Evolutionary conservation across 2,329 filamentous ascomycete genomes (phyloP), one percentile per base, ranked within the genome.

Genomic region (Aspergillus clavatus): DNA sequence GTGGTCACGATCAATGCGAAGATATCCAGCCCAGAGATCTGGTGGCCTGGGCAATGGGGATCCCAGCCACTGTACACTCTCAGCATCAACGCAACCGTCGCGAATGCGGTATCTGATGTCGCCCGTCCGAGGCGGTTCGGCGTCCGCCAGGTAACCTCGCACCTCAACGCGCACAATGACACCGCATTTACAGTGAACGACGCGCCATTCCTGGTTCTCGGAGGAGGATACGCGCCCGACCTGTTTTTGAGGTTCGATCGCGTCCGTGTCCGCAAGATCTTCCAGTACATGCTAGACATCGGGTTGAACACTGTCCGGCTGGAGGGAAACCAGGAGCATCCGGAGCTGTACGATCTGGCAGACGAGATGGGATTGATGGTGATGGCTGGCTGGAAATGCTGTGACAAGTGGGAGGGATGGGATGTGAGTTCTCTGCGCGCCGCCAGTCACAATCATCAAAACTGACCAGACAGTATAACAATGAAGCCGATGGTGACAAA

Each of bases 321-420:
- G 1, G 81, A 84, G 56, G 81, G 81, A 2, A 83, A 83, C 50
- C 76, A 81, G 57, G 81, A 84, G 53, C 81, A 84, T 6, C 77
- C 79, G 0, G 73, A 78, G 50, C 63, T 84, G 1, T 84, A 83
- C 54, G 69, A 77, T 0, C 65, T 82, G 2, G 77, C 80, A 1
- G 80, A 83, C 53, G 67, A 71, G 3, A 65, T 82, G 54, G 81
- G 81, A 0, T 55, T 84, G 27, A 82, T 84, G 79, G 61, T 84
- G 0, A 66, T 84, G 28, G 68, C 79, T 0, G 81, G 81, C 0
- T 84, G 80, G 80, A 80, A 83, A 48, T 84, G 81, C 60, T 84
- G 81, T 58, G 78, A 83, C 53, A 84, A 84, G 57, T 84, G 81
- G 81, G 81, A 84, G 55, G 77, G 74, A 0, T 84, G 80, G 80